Percentiles rank a stretch among this genome's conserved stretches.
These are phyloP conservation scores for Drechslerella stenobrocha DNA, from an alignment of 2,329 filamentous ascomycete species.

Conservation along the genomic window DNA sequence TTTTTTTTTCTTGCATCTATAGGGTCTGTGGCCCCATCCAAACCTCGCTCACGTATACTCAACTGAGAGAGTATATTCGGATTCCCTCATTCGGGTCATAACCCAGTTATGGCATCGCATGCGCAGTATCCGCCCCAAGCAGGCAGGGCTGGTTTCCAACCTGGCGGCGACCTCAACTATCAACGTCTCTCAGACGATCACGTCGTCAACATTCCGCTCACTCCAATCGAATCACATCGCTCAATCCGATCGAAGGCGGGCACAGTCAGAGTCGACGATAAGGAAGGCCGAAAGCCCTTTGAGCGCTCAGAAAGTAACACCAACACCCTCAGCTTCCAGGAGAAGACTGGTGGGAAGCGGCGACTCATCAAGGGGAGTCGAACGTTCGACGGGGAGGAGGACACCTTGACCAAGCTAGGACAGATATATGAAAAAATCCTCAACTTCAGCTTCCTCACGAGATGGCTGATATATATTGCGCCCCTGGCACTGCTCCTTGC, in stretches of 20 bases:
- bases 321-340: conserved; percentile 20
- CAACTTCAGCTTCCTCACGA: conserved; percentile 65
- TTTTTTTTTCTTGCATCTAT: too few species aligned
- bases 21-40: not conserved
- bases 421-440: conserved; percentile 68
- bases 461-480: conserved; percentile 70
- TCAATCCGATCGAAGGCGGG: conserved; percentile 30
- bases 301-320: conserved; percentile 21
- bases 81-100: not conserved
- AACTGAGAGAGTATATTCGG: conserved; percentile 12
- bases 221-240: conserved; percentile 58
- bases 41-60: conserved; percentile 9
- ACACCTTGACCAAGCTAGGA: conserved; percentile 68
- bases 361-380: conserved; percentile 28
- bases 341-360: conserved; percentile 29
- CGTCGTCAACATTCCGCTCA: conserved; percentile 61
- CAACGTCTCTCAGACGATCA: conserved; percentile 49
- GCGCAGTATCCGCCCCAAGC: conserved; percentile 23
- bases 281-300: conserved; percentile 8
- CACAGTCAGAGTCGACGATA: conserved; percentile 34
- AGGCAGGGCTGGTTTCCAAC: conserved; percentile 42
- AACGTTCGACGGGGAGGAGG: conserved; percentile 58
- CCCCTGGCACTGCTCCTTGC: conserved; percentile 67
- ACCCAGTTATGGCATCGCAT: conserved; percentile 32
- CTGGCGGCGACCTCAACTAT: conserved; percentile 22